Evolutionary conservation across 2,329 filamentous ascomycete genomes (phyloP).

Genomic region (Epichloe bromicola): DNA sequence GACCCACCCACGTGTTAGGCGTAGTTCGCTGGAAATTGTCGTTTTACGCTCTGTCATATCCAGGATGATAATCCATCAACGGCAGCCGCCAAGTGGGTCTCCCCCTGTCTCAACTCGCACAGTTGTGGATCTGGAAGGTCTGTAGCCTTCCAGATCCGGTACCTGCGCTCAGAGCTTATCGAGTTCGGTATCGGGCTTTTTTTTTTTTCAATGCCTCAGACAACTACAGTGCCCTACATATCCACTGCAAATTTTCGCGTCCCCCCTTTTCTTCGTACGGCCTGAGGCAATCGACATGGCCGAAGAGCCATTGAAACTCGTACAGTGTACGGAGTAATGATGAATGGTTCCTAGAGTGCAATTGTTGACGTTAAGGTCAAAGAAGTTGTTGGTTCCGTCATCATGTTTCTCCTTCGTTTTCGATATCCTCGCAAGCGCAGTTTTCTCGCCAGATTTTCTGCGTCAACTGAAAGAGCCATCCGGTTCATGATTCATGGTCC

Average conservation of each 20-base stretch:
- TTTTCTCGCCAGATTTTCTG: background rate
- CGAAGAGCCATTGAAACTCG: background rate
- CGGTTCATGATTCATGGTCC: constrained; percentile 7
- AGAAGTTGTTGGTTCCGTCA: too few relatives aligned
- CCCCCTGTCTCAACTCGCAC: constrained; percentile 3
- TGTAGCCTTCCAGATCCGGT: constrained; percentile 2
- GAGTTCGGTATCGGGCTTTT: constrained; percentile 4
- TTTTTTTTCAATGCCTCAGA: constrained; percentile 11
- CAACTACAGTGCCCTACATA: constrained; percentile 6
- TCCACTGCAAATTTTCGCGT: constrained; percentile 6
- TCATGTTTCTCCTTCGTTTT: background rate
- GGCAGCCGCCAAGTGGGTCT: constrained; percentile 7
- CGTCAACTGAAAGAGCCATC: background rate
- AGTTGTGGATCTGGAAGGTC: constrained; percentile 2
- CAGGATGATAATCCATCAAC: constrained; percentile 2
- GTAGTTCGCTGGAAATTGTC: constrained; percentile 3
- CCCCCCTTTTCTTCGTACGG: background rate
- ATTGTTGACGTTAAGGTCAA: too few relatives aligned
- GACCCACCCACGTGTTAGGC: constrained; percentile 12
- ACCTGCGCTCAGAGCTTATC: constrained; percentile 9
- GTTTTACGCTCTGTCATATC: background rate
- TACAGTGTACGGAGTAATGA: background rate
- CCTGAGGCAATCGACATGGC: background rate
- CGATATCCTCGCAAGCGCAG: background rate
- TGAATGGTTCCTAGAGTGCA: too few relatives aligned